These are phyloP conservation scores for Tillandsia fasciculata DNA, from an alignment of 176 grass and related monocot species.

Conservation along the genomic window DNA sequence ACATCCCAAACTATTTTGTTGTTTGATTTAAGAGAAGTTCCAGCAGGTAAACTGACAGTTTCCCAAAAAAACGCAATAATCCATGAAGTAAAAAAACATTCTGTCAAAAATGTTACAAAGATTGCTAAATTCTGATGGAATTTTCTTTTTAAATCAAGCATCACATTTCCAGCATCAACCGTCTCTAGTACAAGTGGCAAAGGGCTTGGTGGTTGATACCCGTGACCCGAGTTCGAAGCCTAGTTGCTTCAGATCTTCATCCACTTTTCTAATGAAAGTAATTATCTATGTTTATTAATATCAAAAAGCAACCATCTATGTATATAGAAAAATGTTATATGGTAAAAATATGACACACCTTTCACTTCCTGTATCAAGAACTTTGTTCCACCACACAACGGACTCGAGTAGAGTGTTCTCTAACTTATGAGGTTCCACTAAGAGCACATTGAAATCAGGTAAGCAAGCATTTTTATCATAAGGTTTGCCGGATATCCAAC, in stretches of 20 bases:
- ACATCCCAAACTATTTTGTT: not conserved
- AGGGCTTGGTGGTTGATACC: too few relatives aligned
- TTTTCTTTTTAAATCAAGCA: too few relatives aligned
- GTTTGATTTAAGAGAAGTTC: not conserved
- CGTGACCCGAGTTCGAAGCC: too few relatives aligned
- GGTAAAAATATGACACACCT: slow-evolving; percentile 26
- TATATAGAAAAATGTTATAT: not conserved
- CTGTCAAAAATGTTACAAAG: too few relatives aligned
- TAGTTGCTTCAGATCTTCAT: too few relatives aligned
- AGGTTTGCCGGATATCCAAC: slow-evolving; percentile 37
- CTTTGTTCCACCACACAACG: slow-evolving; percentile 53
- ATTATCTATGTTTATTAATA: not conserved
- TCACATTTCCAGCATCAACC: too few relatives aligned
- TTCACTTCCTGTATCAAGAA: slow-evolving; percentile 35
- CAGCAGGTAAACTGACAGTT: not conserved
- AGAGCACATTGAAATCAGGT: slow-evolving; percentile 54
- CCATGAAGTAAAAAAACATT: too few relatives aligned
- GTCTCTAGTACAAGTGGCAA: too few relatives aligned
- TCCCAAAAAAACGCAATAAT: not conserved
- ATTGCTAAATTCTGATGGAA: too few relatives aligned
- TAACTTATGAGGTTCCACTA: slow-evolving; percentile 58
- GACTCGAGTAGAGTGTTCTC: slow-evolving; percentile 30
- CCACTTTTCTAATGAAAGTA: too few relatives aligned
- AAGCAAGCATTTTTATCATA: slow-evolving; percentile 63
- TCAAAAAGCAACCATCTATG: not conserved